Evolutionary conservation across 176 grass and related monocot genomes (phyloP), one percentile per base, ranked within the genome.

Genomic region (Oryza australiensis): DNA sequence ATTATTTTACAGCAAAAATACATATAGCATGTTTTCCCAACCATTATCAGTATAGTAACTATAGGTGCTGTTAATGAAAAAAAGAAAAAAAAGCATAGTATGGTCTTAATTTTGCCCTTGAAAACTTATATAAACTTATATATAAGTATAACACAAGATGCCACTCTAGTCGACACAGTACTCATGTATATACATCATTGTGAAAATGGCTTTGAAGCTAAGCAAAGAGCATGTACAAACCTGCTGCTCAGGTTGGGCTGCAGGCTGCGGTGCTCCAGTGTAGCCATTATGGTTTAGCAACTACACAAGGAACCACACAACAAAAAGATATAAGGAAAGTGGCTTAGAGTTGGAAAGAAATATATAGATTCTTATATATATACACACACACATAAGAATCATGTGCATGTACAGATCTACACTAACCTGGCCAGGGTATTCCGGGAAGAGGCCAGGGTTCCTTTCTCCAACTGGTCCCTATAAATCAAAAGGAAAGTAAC

Each of bases 401-500:
- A 77, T 82, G 72, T 72, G 45, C 34, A 35, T 26, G 6, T 41
- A 67, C 43, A 37, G 42, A n/a, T 73, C 53, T 73, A 12, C 15
- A 73, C 59, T 81, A 86, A 90, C 94, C 91, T 97, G 94, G 70
- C 91, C 91, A 49, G 91, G 94, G 89, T 90, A 92, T 82, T 97
- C 94, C 76, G 94, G 89, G 84, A 97, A 91, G 40, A 91, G 72
- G 72, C 94, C 83, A 62, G 78, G 75, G 70, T 89, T 94, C 82
- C 86, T 94, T 79, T 94, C 89, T 84, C 84, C 89, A 22, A 66
- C 71, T 89, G 86, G 91, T 78, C 77, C 91, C 94, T 97, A 22
- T 78, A 87, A 24, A 79, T 76, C 45, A 73, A 86, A 91, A 89
- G 43, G 28, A 65, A 76, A 66, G 73, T 77, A 64, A 74, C 59